Percentiles rank a stretch among this genome's conserved stretches.
Conservation (phyloP, 345 rosid genomes). For the Hibiscus trionum region DNA sequence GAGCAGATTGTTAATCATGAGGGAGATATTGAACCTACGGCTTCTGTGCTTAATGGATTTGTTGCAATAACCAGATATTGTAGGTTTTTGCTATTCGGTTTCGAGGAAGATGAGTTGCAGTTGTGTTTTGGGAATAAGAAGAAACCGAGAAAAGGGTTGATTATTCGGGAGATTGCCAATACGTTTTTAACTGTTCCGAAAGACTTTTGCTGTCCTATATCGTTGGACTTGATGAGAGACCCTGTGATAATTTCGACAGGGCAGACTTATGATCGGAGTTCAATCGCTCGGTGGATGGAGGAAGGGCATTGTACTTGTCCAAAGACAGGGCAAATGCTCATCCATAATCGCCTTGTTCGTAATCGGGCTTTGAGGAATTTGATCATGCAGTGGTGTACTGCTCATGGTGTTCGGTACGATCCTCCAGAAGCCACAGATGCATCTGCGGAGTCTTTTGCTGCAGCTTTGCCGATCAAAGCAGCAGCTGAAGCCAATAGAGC, state of each 20-base stretch:
- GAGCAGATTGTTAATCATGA: constrained; percentile 81
- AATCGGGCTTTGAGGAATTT: constrained; percentile 80
- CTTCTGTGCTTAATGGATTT: constrained; percentile 71
- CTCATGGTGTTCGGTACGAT: constrained; percentile 59
- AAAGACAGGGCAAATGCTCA: constrained; percentile 72
- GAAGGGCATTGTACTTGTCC: constrained; percentile 88
- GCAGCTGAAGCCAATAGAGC: constrained; percentile 80
- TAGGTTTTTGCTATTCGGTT: constrained; percentile 73
- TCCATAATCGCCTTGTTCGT: constrained; percentile 58
- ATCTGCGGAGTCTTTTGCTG: constrained; percentile 43
- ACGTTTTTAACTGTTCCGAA: constrained; percentile 59
- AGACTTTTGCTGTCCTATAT: constrained; percentile 83
- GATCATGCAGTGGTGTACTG: constrained; percentile 76
- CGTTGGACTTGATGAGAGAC: constrained; percentile 83
- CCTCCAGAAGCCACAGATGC: constrained; percentile 44
- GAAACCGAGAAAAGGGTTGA: constrained; percentile 55
- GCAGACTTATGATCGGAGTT: constrained; percentile 82
- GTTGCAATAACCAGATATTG: constrained; percentile 71
- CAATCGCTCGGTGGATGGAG: constrained; percentile 83
- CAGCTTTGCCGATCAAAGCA: constrained; percentile 64
- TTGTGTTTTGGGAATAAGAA: constrained; percentile 35
- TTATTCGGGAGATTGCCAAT: constrained; percentile 62
- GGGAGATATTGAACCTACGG: constrained; percentile 78
- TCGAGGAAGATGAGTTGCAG: constrained; percentile 50
- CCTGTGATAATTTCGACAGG: constrained; percentile 90